Base-by-base conservation (phyloP, 2,329 filamentous ascomycete species). In the Cercospora zeina region DNA sequence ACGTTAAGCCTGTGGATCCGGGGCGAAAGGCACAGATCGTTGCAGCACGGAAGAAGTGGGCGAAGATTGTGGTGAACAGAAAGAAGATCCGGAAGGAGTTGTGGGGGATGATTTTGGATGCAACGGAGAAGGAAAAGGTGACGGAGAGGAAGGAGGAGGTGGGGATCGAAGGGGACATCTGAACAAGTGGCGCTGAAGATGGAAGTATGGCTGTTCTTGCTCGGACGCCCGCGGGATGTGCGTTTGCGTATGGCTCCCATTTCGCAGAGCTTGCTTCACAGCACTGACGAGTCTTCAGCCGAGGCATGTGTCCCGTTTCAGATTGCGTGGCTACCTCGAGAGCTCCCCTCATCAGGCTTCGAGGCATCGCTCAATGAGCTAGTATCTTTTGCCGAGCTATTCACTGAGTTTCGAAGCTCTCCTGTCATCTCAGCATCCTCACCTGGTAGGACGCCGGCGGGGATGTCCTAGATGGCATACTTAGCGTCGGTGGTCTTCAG, bases 71-170 rank as follows among this genome's bases (percentile, higher is more conserved):
- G 39, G 70, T 61, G 31, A 70, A 71, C 50, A 79, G 83, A 62
- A 77, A 77, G 72, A 79, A 73, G 70, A 82, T 85, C 66, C 79
- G 77, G 56, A 71, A 67, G 54, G 80, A 83, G 63, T 68, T 85
- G 67, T 86, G 83, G 83, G 73, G 66, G 54, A 69, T 74, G 60
- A 80, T 83, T 65, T 77, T 77, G 62, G 82, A 81, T 49, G 69
- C 75, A 31, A 62, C 85, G 65, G 75, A 78, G 33, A 81, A 82
- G 61, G 76, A 74, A 47, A 79, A 81, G 73, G 57, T 76, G 57
- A 64, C 65, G 54, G 70, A 69, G 53, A 49, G 65, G 45, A 71
- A 69, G 81, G 84, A 79, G 71, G 65, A 59, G 47, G 54, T 72
- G 16, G 70, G 64, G 1, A 60, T 54, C 1, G 50, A 54, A 16